Conservation (phyloP, 108 stramenopile species). For the Cyclotella atomus region DNA sequence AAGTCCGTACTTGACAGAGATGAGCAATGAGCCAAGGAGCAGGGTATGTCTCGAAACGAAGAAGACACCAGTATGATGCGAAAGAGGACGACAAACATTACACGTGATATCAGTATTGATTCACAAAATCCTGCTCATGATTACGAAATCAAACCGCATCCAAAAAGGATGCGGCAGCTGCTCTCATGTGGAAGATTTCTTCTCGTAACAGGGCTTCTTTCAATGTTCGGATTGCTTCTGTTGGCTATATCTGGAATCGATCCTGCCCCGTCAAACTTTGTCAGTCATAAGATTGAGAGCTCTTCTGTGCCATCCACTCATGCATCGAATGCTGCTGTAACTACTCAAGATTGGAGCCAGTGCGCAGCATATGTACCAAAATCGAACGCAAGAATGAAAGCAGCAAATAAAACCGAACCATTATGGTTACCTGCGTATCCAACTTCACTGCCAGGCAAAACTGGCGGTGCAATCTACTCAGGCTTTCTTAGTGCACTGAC, state of each 20-base stretch:
- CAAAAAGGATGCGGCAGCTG: too few species aligned
- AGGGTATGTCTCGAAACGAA: too few species aligned
- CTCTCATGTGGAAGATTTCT: neutral
- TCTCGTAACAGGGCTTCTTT: neutral
- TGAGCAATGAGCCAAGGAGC: too few species aligned
- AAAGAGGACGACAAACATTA: neutral
- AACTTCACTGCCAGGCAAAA: constrained; percentile 32
- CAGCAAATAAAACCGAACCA: constrained; percentile 15
- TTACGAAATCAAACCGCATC: neutral
- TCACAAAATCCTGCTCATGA: neutral
- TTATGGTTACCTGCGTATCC: constrained; percentile 47
- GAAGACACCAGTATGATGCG: neutral
- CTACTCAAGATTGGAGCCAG: neutral
- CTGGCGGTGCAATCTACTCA: constrained; percentile 4
- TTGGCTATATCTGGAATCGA: neutral
- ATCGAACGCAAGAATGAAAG: neutral
- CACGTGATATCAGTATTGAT: neutral
- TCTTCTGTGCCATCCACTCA: neutral
- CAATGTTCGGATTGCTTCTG: neutral
- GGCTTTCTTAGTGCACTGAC: constrained; percentile 26
- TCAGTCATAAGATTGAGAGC: neutral
- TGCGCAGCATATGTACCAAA: neutral
- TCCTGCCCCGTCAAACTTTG: neutral
- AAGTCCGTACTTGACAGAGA: too few species aligned
- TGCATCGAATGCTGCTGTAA: neutral